phyloP scores from a whole-genome alignment of 805 yeast genomes.

The Spencermartinsiella europaea region DNA sequence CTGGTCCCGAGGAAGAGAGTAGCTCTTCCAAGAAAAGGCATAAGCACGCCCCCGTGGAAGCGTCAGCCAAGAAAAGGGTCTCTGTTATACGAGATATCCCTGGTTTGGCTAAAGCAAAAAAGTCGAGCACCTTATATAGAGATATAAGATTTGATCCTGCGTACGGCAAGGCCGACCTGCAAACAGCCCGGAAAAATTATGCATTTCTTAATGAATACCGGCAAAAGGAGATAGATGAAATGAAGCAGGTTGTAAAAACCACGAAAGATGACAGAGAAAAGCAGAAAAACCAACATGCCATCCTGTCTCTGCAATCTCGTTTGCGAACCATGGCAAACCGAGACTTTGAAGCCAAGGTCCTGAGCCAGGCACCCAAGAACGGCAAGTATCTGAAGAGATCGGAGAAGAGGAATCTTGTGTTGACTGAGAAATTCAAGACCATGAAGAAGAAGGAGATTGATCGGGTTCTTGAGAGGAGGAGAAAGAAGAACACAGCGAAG shows the following conservation, averaged over 20 bases:
- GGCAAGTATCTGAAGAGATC: conserved; percentile 38
- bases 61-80: conserved; percentile 68
- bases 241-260: conserved; percentile 44
- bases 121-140: conserved; percentile 41
- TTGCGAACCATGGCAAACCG: conserved; percentile 65
- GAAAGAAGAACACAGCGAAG: conserved; percentile 36
- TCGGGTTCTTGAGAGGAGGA: conserved; percentile 30
- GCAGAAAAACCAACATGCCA: conserved; percentile 30
- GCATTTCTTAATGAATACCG: conserved; percentile 84
- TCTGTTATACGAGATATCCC: conserved; percentile 66
- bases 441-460: conserved; percentile 34
- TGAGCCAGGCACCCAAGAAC: conserved; percentile 65
- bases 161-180: conserved; percentile 73
- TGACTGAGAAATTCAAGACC: conserved; percentile 32
- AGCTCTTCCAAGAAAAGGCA: conserved; percentile 35
- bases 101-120: conserved; percentile 25
- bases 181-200: conserved; percentile 68
- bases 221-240: conserved; percentile 58
- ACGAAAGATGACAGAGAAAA: conserved; percentile 44
- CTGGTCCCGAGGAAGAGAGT: conserved; percentile 16
- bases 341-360: conserved; percentile 66
- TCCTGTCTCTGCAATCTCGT: conserved; percentile 31
- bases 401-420: conserved; percentile 33
- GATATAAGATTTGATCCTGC: conserved; percentile 93
- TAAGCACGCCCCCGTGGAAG: conserved; percentile 87